Evolutionary conservation across 1,284 basidiomycete species (phyloP), one percentile per base, ranked within the genome.

Genomic region (Austroboletus rostrupii): DNA sequence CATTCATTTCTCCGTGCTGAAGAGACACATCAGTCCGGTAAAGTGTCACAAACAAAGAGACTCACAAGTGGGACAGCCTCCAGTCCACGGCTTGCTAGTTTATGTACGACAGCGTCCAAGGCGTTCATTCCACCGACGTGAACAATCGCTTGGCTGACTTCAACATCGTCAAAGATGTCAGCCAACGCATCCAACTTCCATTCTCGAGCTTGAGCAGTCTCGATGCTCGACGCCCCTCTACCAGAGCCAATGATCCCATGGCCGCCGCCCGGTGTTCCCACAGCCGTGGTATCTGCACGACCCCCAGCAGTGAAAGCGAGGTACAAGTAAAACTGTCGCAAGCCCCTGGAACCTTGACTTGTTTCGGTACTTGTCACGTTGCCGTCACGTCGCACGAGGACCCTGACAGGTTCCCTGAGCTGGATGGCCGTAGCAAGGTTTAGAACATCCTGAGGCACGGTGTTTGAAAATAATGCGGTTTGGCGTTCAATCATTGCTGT

Each of bases 171-270:
- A 57, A 97, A 86, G 53, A 98, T 75, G 68, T 97, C 96, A 21
- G 90, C 85, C 32, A 99, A 77, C 16, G 93, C 94, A 63, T 99
- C 95, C 46, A 99, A 75, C 71, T 99, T 99, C 91, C 94, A 98
- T 70, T 97, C 95, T 55, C 92, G 81, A 33, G 93, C 93, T 66
- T 92, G 89, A 13, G 83, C 82, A 41, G 84, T 92, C 70, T 95
- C 92, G 13, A 90, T 87, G 67, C 75, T 90, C 12, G 83, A 81
- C 5, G 83, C 78, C 37, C 85, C 81, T 47, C 92, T 76, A 13
- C 92, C 92, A 21, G 91, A 92, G 17, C 93, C 93, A 57, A 94
- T 93, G 45, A 93, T 94, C 11, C 92, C 92, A 29, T 90, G 78
- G 5, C 92, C 91, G 41, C 78, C 76, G 26, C 75, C 77, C 29